These are phyloP conservation scores for Middelhovenomyces tepae DNA, from an alignment of 805 yeast species.

Conservation along the genomic window DNA sequence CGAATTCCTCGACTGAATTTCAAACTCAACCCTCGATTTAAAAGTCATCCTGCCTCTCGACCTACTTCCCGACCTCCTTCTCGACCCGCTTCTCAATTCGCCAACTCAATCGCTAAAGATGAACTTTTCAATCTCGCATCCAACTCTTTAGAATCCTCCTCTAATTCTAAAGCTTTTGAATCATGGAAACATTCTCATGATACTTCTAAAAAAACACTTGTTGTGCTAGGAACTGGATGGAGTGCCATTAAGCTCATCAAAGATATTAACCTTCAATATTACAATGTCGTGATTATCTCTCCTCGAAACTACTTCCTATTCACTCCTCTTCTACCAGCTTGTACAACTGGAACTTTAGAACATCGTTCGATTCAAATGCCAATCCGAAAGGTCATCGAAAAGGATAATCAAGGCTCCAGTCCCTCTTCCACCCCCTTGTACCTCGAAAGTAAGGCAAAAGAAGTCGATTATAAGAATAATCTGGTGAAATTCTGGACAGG, in stretches of 20 bases:
- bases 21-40: too few species aligned
- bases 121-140: not conserved
- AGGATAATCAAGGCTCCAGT: constrained; percentile 41
- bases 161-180: constrained; percentile 21
- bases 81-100: not conserved
- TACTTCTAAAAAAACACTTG: constrained; percentile 41
- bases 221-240: constrained; percentile 64
- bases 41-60: constrained; percentile 1
- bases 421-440: too few species aligned
- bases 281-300: constrained; percentile 57
- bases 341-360: constrained; percentile 64
- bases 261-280: constrained; percentile 42
- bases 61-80: constrained; percentile 2
- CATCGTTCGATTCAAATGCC: constrained; percentile 57
- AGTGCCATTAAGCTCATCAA: constrained; percentile 55
- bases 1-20: too few species aligned
- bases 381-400: constrained; percentile 32
- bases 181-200: constrained; percentile 13
- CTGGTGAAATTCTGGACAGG: constrained; percentile 48
- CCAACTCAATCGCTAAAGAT: not conserved
- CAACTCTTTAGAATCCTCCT: not conserved
- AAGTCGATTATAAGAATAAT: constrained; percentile 46
- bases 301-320: constrained; percentile 63
- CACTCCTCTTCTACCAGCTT: constrained; percentile 61
- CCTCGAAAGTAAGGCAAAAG: constrained; percentile 53